These are phyloP conservation scores for Hevea brasiliensis DNA, from an alignment of 345 rosid species.

Conservation along the genomic window DNA sequence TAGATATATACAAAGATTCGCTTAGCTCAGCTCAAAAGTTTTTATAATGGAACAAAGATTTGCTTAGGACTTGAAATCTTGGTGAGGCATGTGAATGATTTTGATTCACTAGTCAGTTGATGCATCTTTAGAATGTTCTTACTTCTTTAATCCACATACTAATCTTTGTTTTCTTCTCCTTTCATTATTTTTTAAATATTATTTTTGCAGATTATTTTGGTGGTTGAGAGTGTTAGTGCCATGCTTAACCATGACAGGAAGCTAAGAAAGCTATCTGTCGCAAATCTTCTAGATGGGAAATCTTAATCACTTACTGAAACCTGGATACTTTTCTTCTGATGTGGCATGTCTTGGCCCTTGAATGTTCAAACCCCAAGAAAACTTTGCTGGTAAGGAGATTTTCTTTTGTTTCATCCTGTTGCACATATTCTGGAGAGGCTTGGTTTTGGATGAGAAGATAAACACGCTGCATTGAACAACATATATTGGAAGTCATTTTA, in stretches of 20 bases:
- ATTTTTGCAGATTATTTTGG: constrained; percentile 60
- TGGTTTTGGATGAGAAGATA: not conserved
- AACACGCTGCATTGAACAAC: not conserved
- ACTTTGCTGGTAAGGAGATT: not conserved
- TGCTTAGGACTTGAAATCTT: not conserved
- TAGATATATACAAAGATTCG: not conserved
- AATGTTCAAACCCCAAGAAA: not conserved
- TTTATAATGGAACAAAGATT: not conserved
- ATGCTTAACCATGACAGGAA: constrained; percentile 81
- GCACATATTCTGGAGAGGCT: not conserved
- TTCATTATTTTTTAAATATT: not conserved
- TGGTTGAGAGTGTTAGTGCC: constrained; percentile 76
- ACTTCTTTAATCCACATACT: not conserved
- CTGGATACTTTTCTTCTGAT: not conserved
- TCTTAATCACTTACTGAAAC: constrained; percentile 20
- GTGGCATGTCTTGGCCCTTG: not conserved
- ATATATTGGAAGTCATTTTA: not conserved
- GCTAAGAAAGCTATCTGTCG: constrained; percentile 37
- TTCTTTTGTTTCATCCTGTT: constrained; percentile 1
- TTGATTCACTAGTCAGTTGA: not conserved
- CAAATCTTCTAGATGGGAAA: constrained; percentile 35
- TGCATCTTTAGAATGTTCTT: not conserved
- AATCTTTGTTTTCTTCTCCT: not conserved
- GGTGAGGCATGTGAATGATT: not conserved
- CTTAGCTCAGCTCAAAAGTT: not conserved